Percentiles rank a stretch among this genome's conserved stretches.
phyloP scores from a whole-genome alignment of 2,329 filamentous ascomycete species.

The Xylariaceae sp. region DNA sequence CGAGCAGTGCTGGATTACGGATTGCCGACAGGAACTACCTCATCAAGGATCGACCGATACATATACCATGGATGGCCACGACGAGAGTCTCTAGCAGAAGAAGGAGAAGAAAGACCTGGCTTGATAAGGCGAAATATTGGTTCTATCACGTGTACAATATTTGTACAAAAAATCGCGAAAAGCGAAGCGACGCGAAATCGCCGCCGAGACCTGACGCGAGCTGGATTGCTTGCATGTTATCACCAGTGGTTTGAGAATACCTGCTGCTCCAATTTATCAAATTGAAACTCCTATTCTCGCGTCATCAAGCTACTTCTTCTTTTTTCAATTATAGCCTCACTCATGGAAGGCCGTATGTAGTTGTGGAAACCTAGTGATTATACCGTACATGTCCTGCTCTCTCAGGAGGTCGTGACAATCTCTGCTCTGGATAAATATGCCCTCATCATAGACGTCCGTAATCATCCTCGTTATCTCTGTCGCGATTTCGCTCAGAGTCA shows the following conservation, averaged over 20 bases:
- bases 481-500: conserved; percentile 39
- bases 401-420: conserved; percentile 24
- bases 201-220: neutral
- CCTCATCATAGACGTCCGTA: conserved; percentile 53
- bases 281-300: neutral
- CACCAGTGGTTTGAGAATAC: neutral
- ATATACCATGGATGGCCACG: neutral
- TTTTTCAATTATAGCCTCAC: neutral
- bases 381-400: conserved; percentile 5
- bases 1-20: neutral
- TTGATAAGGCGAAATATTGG: neutral
- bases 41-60: neutral
- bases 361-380: neutral
- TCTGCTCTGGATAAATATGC: conserved; percentile 1
- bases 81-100: neutral
- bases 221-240: neutral
- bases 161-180: conserved; percentile 13
- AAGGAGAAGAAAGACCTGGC: neutral
- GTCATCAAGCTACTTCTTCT: neutral
- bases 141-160: conserved; percentile 15
- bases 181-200: neutral
- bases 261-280: neutral
- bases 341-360: neutral
- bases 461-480: conserved; percentile 47
- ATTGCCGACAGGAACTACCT: neutral